Evolutionary conservation across 2,329 filamentous ascomycete genomes (phyloP).

Genomic region (Colletotrichum sp.): DNA sequence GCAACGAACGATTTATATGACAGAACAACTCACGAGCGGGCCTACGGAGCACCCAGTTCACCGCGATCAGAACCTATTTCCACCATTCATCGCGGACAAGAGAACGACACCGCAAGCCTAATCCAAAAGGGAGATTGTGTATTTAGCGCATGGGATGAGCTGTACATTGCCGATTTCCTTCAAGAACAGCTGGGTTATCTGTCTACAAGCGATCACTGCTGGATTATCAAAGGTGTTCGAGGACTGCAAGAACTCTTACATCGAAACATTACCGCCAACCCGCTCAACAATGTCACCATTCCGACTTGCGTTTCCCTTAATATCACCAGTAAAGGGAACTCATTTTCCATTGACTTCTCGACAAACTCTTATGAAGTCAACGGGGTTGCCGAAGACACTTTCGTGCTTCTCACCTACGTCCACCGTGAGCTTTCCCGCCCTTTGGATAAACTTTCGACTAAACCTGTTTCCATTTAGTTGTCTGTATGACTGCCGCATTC

Average conservation of each 20-base stretch:
- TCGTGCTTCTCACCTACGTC: constrained; percentile 2
- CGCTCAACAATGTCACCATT: constrained; percentile 8
- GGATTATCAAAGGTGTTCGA: constrained; percentile 9
- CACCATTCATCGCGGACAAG: neutral
- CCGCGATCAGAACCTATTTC: neutral
- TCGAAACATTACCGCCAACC: constrained; percentile 9
- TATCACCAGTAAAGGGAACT: neutral
- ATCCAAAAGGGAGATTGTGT: neutral
- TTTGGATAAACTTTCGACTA: neutral
- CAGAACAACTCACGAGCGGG: neutral
- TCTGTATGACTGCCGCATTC: constrained; percentile 2
- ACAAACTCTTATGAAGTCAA: neutral
- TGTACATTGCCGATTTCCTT: constrained; percentile 10
- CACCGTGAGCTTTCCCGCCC: neutral
- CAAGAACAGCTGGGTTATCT: constrained; percentile 1
- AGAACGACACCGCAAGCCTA: neutral
- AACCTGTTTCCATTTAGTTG: neutral
- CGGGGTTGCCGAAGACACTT: neutral
- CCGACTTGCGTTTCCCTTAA: constrained; percentile 6
- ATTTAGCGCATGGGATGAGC: neutral
- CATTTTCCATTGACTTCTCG: constrained; percentile 14
- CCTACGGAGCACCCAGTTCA: neutral
- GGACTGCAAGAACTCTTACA: neutral
- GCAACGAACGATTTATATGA: neutral
- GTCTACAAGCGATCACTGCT: constrained; percentile 8